These are phyloP conservation scores for Claviceps paspali DNA, from an alignment of 2,329 filamentous ascomycete species.

Conservation along the genomic window DNA sequence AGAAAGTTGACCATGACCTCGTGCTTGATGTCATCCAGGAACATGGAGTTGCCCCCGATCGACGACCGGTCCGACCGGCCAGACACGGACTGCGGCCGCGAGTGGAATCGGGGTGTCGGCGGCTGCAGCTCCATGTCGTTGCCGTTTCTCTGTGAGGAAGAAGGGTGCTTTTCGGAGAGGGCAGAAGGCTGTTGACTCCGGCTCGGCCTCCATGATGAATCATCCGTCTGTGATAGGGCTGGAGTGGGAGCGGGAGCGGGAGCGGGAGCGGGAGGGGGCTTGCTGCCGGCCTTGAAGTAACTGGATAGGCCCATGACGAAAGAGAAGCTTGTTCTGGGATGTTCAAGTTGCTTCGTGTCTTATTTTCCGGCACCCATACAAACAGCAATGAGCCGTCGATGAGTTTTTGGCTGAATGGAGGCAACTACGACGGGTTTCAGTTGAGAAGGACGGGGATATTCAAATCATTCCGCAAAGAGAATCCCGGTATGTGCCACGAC, in stretches of 20 bases:
- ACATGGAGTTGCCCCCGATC: constrained; percentile 30
- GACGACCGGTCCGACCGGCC: constrained; percentile 29
- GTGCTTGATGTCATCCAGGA: constrained; percentile 60
- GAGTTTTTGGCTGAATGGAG: too few relatives aligned
- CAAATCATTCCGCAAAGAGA: too few relatives aligned
- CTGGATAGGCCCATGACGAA: constrained; percentile 41
- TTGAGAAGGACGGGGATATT: too few relatives aligned
- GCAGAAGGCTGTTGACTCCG: constrained; percentile 12
- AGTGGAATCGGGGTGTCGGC: constrained; percentile 23
- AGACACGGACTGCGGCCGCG: constrained; percentile 25
- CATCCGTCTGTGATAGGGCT: constrained; percentile 7
- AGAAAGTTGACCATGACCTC: constrained; percentile 76
- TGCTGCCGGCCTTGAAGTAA: constrained; percentile 41
- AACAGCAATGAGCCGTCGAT: too few relatives aligned
- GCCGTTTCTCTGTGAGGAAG: constrained; percentile 11
- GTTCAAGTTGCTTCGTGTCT: too few relatives aligned
- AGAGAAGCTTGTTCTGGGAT: too few relatives aligned
- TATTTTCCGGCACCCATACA: too few relatives aligned
- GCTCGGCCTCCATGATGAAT: constrained; percentile 9
- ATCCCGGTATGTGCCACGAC: too few relatives aligned
- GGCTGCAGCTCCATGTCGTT: constrained; percentile 34
- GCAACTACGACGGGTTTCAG: too few relatives aligned
- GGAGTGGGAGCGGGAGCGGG: constrained; percentile 5
- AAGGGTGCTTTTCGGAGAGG: constrained; percentile 22
- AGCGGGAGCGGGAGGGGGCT: constrained; percentile 5